Conservation (phyloP, 2,329 filamentous ascomycete species). For the Cercospora berteroae region DNA sequence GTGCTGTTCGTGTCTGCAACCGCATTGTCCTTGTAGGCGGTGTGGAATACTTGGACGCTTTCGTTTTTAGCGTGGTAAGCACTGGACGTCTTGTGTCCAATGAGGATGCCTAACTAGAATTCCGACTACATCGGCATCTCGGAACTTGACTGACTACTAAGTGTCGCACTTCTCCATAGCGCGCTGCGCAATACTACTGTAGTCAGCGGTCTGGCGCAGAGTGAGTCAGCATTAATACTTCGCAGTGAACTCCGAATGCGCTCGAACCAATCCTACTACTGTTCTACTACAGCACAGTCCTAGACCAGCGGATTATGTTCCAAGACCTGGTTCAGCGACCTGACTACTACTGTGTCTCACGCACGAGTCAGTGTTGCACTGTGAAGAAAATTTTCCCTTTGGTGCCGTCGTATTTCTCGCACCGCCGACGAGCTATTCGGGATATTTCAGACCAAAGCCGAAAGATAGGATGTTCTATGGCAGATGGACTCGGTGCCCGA, state of each 20-base stretch:
- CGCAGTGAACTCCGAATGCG: neutral
- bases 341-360: neutral
- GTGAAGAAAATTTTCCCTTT: neutral
- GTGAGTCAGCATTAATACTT: neutral
- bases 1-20: neutral
- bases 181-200: neutral
- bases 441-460: neutral
- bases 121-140: neutral
- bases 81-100: neutral
- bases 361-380: neutral
- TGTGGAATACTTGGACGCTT: neutral
- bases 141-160: neutral
- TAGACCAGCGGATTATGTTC: neutral
- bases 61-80: neutral
- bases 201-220: neutral
- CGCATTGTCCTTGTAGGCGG: neutral
- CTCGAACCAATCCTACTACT: neutral
- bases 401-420: neutral
- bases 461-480: neutral
- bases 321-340: neutral
- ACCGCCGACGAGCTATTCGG: neutral
- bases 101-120: neutral
- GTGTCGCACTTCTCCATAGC: neutral
- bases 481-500: neutral
- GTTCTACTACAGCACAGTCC: neutral